These are phyloP conservation scores for Cyclostephanos tholiformis DNA, from an alignment of 108 stramenopile species.

Conservation along the genomic window DNA sequence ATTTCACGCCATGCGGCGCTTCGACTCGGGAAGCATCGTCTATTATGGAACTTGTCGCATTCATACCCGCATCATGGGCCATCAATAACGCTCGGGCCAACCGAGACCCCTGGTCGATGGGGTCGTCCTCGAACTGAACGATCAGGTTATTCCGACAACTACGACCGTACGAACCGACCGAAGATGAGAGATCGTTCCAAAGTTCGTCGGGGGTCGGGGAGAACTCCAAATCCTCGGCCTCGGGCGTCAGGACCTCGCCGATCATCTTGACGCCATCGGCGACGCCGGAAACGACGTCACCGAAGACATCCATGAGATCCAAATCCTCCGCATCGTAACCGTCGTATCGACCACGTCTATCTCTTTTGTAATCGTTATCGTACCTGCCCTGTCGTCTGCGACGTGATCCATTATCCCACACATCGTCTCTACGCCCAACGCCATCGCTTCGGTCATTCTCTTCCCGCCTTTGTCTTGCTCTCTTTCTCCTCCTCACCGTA, in stretches of 20 bases:
- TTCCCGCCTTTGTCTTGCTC: background rate
- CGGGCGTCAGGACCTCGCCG: conserved; percentile 64
- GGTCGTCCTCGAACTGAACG: conserved; percentile 84
- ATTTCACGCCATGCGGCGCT: conserved; percentile 63
- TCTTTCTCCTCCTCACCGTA: conserved; percentile 25
- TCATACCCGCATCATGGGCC: conserved; percentile 8
- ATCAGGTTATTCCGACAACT: conserved; percentile 67
- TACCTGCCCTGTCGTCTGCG: conserved; percentile 20
- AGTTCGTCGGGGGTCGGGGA: conserved; percentile 74
- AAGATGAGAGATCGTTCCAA: conserved; percentile 64
- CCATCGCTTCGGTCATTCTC: conserved; percentile 6
- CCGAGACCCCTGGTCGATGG: conserved; percentile 77
- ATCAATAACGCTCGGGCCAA: conserved; percentile 56
- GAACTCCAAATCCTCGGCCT: conserved; percentile 70
- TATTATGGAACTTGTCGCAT: background rate
- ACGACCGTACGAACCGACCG: conserved; percentile 43
- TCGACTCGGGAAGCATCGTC: conserved; percentile 22
- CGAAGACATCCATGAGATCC: conserved; percentile 70
- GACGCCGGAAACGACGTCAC: conserved; percentile 51
- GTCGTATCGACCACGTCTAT: conserved; percentile 15
- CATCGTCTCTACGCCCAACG: conserved; percentile 40
- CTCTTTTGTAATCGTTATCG: conserved; percentile 5
- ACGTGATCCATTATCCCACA: conserved; percentile 39
- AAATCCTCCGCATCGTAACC: conserved; percentile 57
- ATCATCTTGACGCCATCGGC: conserved; percentile 50